Conservation (phyloP, 2,329 filamentous ascomycete species). For the Chaetomium globosum region DNA sequence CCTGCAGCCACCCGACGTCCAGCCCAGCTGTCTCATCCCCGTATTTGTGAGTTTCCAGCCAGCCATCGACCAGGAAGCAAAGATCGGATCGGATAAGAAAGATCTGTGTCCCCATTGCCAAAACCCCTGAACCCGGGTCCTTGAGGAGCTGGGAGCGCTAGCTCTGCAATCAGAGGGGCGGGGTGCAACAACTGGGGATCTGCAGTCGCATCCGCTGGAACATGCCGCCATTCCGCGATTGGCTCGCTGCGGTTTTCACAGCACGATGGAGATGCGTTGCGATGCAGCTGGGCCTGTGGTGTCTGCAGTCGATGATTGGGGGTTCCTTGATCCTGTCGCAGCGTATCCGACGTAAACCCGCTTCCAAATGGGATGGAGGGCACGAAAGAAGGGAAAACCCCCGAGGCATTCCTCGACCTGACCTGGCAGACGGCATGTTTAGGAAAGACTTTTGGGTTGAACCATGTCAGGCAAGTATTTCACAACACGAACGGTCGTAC, state of each 20-base stretch:
- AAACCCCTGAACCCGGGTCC: constrained; percentile 6
- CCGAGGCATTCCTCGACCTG: not conserved
- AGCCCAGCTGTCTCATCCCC: constrained; percentile 1
- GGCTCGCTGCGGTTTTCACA: constrained; percentile 15
- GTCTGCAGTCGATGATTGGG: not conserved
- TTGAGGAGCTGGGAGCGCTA: not conserved
- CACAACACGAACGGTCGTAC: not conserved
- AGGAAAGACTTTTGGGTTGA: not conserved
- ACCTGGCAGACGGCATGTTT: not conserved
- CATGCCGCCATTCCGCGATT: constrained; percentile 27
- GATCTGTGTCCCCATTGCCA: constrained; percentile 12
- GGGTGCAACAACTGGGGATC: constrained; percentile 14
- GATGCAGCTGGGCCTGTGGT: not conserved
- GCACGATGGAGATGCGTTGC: not conserved
- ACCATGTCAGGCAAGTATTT: not conserved
- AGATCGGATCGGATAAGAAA: constrained; percentile 19
- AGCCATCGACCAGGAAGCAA: constrained; percentile 2
- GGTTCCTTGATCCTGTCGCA: not conserved
- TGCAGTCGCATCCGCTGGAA: constrained; percentile 5
- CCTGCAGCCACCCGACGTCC: constrained; percentile 10
- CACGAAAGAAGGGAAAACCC: not conserved
- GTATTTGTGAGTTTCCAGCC: constrained; percentile 2
- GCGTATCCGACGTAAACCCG: not conserved
- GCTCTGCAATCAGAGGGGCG: constrained; percentile 4
- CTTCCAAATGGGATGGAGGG: not conserved